These are phyloP conservation scores for Microbotryomycetes sp. DNA, from an alignment of 1,284 basidiomycete genomes.

Conservation along the genomic window DNA sequence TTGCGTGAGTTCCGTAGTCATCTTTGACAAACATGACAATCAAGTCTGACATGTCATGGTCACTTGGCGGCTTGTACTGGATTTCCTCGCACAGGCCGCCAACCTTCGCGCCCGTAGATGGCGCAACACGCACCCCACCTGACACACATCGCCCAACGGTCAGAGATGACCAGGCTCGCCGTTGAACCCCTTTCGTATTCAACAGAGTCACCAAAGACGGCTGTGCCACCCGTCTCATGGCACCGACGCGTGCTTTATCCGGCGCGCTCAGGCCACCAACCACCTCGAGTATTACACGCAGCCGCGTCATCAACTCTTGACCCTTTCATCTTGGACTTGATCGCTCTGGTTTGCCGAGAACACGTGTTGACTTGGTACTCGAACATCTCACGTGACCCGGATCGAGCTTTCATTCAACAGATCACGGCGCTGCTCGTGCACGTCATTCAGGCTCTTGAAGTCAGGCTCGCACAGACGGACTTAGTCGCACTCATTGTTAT, in stretches of 20 bases:
- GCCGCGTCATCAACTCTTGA: conserved; percentile 21
- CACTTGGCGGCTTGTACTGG: no score
- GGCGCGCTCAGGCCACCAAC: not conserved
- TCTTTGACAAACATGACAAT: no score
- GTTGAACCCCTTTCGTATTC: no score
- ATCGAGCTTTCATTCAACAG: conserved; percentile 64
- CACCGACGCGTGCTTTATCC: conserved; percentile 28
- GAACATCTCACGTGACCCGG: conserved; percentile 58
- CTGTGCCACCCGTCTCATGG: not conserved
- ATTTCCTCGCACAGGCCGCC: no score
- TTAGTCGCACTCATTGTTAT: conserved; percentile 54
- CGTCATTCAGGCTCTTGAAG: conserved; percentile 57
- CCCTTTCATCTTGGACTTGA: conserved; percentile 50
- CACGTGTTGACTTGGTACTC: conserved; percentile 75
- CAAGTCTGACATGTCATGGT: no score
- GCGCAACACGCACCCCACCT: no score
- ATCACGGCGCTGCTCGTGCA: conserved; percentile 56
- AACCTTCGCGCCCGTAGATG: no score
- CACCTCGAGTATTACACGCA: conserved; percentile 28
- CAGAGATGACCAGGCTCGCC: no score
- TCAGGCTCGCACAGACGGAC: conserved; percentile 53
- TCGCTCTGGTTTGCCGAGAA: conserved; percentile 66
- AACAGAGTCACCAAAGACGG: no score
- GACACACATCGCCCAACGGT: no score
- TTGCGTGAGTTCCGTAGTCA: no score